Evolutionary conservation across 2,329 filamentous ascomycete genomes (phyloP), one percentile per base, ranked within the genome.

Genomic region (Mycosphaerella sp.): DNA sequence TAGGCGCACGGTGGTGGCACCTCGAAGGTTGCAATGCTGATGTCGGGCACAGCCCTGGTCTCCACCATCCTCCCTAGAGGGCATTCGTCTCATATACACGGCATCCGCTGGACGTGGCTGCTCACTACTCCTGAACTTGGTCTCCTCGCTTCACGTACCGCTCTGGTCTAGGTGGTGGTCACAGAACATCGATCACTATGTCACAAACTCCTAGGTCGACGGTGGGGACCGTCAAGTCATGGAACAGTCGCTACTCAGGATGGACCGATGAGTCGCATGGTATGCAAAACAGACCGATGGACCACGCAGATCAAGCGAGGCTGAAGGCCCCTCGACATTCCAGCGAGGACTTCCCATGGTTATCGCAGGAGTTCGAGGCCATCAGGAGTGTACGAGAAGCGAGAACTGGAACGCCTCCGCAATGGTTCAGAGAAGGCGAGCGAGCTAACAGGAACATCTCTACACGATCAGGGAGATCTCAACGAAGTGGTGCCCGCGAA

Each of bases 351-450:
- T 66, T 65, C 32, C 64, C 64, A 9, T 66, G 63, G 63, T 56
- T 66, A 30, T 62, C 61, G 12, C 55, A 62, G 42, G 64, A 67
- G 43, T 63, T 59, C 44, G 60, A 66, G 47, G 63, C 64, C 12
- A 67, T 67, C 28, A 57, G 61, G 34, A 52, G 58, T 32, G 48
- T 48, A 21, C 43, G 32, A 34, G 59, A 52, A 48, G 49, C 58
- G 12, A 55, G 53, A 39, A 59, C 55, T 9, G 49, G 50, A 41
- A 59, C 59, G 8, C 58, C 64, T 3, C 64, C 63, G 37, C 56
- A 60, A 58, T 66, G 64, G 64, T 66, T 65, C 47, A 52, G 58
- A 21, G 63, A 66, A 50, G 63, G 62, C 8, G 60, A 65, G 52
- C 57, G 44, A 8, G 55, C 58, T 41, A 61, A 66, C 41, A 44